These are phyloP conservation scores for Diaporthe nobilis DNA, from an alignment of 2,329 filamentous ascomycete genomes.

Conservation along the genomic window DNA sequence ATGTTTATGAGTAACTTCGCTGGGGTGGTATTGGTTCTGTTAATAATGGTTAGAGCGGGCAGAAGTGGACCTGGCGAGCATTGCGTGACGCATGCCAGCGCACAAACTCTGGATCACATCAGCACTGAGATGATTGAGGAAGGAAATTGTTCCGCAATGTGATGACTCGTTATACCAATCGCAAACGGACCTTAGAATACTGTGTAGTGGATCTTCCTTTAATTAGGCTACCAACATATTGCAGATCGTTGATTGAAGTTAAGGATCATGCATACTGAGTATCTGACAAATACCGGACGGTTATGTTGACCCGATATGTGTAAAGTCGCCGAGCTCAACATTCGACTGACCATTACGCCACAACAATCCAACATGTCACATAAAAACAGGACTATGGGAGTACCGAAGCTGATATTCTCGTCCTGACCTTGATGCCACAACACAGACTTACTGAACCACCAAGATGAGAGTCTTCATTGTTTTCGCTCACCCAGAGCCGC, in stretches of 20 bases:
- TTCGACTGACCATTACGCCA: background rate
- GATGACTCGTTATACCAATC: background rate
- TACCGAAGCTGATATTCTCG: too few relatives aligned
- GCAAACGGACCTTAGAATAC: background rate
- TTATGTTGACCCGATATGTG: background rate
- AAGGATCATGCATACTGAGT: background rate
- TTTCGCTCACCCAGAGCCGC: constrained; percentile 11
- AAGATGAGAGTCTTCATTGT: constrained; percentile 13
- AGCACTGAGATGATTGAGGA: background rate
- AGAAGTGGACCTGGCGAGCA: background rate
- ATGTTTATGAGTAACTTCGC: background rate
- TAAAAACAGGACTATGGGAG: too few relatives aligned
- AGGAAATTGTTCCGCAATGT: background rate
- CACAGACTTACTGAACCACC: background rate
- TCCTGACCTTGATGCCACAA: background rate
- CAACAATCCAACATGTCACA: background rate
- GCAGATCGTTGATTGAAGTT: background rate
- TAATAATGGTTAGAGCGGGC: background rate
- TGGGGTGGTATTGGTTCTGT: background rate
- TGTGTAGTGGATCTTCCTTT: background rate
- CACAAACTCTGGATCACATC: background rate
- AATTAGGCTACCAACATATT: background rate
- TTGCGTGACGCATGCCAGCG: background rate
- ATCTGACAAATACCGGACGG: background rate
- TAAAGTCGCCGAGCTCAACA: background rate